Evolutionary conservation across 371 early-diverging fungal species (phyloP).

Genomic region (Capillidium heterosporum): DNA sequence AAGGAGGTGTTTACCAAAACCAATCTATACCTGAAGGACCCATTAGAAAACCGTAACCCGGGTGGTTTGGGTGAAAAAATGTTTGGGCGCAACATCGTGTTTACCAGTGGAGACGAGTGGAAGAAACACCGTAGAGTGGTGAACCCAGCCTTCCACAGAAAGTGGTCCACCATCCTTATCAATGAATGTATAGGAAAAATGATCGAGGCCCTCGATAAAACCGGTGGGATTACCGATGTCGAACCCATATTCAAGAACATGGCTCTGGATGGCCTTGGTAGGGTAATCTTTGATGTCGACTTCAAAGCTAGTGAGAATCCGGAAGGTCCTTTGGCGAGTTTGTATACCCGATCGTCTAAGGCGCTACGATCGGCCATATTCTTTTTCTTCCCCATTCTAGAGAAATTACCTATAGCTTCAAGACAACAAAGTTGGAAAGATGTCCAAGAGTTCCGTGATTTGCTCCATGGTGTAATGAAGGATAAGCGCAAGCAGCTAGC

Average conservation of each 20-base stretch:
- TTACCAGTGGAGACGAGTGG: constrained; percentile 8
- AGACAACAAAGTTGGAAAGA: not conserved
- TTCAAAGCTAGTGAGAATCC: not conserved
- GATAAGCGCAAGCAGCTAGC: not conserved
- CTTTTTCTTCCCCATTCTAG: not conserved
- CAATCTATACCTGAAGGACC: too few relatives aligned
- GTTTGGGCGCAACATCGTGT: too few relatives aligned
- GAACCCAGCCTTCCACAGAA: constrained; percentile 2
- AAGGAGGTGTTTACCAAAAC: too few relatives aligned
- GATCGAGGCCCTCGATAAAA: not conserved
- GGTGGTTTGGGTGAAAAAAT: too few relatives aligned
- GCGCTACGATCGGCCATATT: constrained; percentile 1
- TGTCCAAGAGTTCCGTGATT: not conserved
- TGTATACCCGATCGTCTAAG: constrained; percentile 10
- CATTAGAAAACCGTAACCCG: too few relatives aligned
- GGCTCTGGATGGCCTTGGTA: constrained; percentile 1
- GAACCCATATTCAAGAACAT: not conserved
- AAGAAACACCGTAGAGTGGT: not conserved
- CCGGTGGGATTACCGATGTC: not conserved
- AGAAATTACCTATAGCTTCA: not conserved
- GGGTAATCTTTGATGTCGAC: constrained; percentile 7
- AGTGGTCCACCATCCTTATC: not conserved
- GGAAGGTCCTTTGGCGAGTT: constrained; percentile 11
- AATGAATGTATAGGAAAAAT: not conserved
- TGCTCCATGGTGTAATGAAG: not conserved